Evolutionary conservation across 441 rosid species (phyloP).

Genomic region (Macaranga tanarius): DNA sequence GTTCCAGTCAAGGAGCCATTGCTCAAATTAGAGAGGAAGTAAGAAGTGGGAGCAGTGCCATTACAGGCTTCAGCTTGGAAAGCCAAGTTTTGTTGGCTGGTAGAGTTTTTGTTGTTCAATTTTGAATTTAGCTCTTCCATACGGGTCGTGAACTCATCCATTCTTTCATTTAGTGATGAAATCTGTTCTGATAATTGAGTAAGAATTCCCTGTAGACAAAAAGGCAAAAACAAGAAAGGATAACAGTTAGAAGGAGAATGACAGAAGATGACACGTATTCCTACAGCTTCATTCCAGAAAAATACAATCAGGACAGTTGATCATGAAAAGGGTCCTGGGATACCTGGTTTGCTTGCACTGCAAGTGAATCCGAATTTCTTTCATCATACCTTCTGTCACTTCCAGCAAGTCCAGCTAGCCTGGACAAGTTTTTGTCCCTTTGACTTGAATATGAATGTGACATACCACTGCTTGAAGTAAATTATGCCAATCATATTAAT

Average conservation of each 20-base stretch:
- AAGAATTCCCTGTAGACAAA: slow-evolving; percentile 48
- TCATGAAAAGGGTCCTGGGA: not conserved
- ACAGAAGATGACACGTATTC: slow-evolving; percentile 12
- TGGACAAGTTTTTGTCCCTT: slow-evolving; percentile 61
- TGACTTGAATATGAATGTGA: slow-evolving; percentile 85
- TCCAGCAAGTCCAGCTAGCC: slow-evolving; percentile 42
- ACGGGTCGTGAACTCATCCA: slow-evolving; percentile 79
- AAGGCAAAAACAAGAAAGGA: not conserved
- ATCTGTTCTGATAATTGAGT: slow-evolving; percentile 92
- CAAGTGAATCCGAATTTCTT: slow-evolving; percentile 46
- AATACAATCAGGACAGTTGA: not conserved
- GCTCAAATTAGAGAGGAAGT: slow-evolving; percentile 79
- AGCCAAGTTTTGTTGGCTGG: slow-evolving; percentile 67
- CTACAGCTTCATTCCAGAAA: slow-evolving; percentile 2
- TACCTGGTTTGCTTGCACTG: slow-evolving; percentile 57
- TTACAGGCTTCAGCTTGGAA: slow-evolving; percentile 65
- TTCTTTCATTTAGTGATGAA: slow-evolving; percentile 75
- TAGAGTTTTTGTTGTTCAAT: slow-evolving; percentile 51
- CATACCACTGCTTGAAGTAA: slow-evolving; percentile 51
- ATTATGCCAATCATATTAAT: slow-evolving; percentile 27
- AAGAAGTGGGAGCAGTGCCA: slow-evolving; percentile 85
- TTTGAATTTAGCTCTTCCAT: slow-evolving; percentile 80
- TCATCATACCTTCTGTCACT: slow-evolving; percentile 53
- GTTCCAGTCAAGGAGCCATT: slow-evolving; percentile 73
- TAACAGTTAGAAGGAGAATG: slow-evolving; percentile 5